Conservation (phyloP, 2,329 filamentous ascomycete species). For the Cercospora sp. region DNA sequence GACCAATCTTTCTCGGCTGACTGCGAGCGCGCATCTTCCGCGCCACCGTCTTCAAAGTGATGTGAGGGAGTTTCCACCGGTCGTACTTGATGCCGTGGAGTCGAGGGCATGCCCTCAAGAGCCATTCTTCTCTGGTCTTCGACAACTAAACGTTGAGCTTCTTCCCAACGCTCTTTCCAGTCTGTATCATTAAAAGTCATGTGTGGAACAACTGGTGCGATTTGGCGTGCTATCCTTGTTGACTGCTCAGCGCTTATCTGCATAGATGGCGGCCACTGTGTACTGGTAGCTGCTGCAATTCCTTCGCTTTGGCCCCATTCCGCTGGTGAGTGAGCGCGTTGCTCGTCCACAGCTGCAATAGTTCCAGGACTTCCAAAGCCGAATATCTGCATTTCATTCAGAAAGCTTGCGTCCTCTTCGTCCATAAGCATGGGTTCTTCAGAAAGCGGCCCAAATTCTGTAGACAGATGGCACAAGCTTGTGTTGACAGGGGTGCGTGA, state of each 20-base stretch:
- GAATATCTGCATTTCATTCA: neutral
- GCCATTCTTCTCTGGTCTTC: neutral
- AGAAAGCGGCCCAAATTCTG: slow-evolving; percentile 30
- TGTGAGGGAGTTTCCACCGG: neutral
- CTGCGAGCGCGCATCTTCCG: neutral
- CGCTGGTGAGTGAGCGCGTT: neutral
- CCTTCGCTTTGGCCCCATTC: neutral
- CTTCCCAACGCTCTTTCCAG: neutral
- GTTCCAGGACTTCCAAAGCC: neutral
- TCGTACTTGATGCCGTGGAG: neutral
- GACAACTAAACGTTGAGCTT: neutral
- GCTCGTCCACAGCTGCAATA: neutral
- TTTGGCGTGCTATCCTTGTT: neutral
- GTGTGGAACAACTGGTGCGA: neutral
- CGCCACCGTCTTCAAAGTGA: neutral
- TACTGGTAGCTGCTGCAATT: neutral
- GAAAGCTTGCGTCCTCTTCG: slow-evolving; percentile 23
- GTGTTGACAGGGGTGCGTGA: slow-evolving; percentile 23
- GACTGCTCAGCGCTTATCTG: neutral
- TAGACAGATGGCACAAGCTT: slow-evolving; percentile 32
- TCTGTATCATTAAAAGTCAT: neutral
- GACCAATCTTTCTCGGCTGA: neutral
- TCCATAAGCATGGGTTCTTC: slow-evolving; percentile 39
- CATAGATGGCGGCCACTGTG: neutral
- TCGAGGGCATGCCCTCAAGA: neutral